Conservation (phyloP, 139 green algal genomes). For the Micractinium sp. region DNA sequence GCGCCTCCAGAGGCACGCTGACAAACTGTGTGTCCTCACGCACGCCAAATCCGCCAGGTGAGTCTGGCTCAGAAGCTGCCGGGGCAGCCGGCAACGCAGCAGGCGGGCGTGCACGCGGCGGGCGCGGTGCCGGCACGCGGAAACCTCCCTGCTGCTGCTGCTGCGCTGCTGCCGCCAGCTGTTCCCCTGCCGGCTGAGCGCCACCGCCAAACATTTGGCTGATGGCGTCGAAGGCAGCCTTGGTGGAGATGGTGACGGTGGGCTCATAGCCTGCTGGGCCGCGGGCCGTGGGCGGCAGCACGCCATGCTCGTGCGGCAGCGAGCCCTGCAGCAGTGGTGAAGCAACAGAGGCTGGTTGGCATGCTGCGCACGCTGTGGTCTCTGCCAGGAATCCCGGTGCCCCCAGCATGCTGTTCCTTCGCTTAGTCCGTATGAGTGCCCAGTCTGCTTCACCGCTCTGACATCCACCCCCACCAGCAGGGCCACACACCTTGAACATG, state of each 20-base stretch:
- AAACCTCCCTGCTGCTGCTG: conserved; percentile 11
- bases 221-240: conserved; percentile 65
- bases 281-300: conserved; percentile 8
- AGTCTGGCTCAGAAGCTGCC: too few species aligned
- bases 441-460: too few species aligned
- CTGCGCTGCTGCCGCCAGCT: background rate
- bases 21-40: conserved; percentile 43
- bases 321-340: conserved; percentile 3
- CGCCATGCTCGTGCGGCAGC: conserved; percentile 23
- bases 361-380: background rate
- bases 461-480: too few species aligned
- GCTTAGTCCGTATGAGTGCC: too few species aligned
- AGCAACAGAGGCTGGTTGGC: background rate
- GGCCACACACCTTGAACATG: conserved; percentile 54
- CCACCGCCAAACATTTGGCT: conserved; percentile 69
- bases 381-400: too few species aligned
- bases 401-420: too few species aligned
- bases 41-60: conserved; percentile 18
- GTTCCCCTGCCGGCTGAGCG: background rate
- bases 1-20: background rate
- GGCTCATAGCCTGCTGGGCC: conserved; percentile 9
- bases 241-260: conserved; percentile 69
- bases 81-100: background rate
- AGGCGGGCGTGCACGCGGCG: background rate
- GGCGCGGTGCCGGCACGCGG: background rate